phyloP scores from a whole-genome alignment of 129 eudicot species.

The Flaveria linearis region DNA sequence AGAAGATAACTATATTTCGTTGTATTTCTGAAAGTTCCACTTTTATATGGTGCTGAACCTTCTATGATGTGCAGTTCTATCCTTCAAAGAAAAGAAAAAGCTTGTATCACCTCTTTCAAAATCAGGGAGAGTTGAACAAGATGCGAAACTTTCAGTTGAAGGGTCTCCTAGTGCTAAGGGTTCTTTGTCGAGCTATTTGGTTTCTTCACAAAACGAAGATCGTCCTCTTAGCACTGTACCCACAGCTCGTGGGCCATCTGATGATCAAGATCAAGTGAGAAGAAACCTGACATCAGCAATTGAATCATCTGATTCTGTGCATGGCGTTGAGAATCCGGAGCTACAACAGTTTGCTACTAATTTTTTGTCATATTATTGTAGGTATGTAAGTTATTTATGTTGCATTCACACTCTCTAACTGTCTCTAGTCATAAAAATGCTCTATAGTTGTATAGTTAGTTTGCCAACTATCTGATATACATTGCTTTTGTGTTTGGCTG shows the following conservation, averaged over 20 bases:
- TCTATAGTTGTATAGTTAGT: slow-evolving; percentile 4
- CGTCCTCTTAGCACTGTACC: slow-evolving; percentile 32
- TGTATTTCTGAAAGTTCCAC: neutral
- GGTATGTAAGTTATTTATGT: slow-evolving; percentile 44
- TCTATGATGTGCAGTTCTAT: slow-evolving; percentile 61
- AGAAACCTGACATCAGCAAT: slow-evolving; percentile 66
- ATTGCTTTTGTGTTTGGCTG: neutral
- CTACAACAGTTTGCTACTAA: slow-evolving; percentile 69
- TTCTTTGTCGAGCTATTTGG: slow-evolving; percentile 65
- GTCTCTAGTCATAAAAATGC: neutral
- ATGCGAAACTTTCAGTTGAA: slow-evolving; percentile 47
- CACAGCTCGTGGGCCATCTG: slow-evolving; percentile 38
- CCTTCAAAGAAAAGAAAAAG: slow-evolving; percentile 75
- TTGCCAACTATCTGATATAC: slow-evolving; percentile 6
- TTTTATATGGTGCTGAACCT: slow-evolving; percentile 18
- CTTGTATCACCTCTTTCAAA: slow-evolving; percentile 50
- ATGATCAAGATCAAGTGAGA: slow-evolving; percentile 50
- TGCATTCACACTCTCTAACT: slow-evolving; percentile 8
- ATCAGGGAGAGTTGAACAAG: slow-evolving; percentile 48
- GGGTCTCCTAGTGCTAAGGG: slow-evolving; percentile 85
- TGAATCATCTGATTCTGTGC: slow-evolving; percentile 34
- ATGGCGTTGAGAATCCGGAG: slow-evolving; percentile 44
- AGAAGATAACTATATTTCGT: neutral
- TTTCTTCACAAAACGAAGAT: slow-evolving; percentile 52
- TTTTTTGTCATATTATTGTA: slow-evolving; percentile 78